These are phyloP conservation scores for Vicia faba DNA, from an alignment of 306 rosid genomes.

Conservation along the genomic window DNA sequence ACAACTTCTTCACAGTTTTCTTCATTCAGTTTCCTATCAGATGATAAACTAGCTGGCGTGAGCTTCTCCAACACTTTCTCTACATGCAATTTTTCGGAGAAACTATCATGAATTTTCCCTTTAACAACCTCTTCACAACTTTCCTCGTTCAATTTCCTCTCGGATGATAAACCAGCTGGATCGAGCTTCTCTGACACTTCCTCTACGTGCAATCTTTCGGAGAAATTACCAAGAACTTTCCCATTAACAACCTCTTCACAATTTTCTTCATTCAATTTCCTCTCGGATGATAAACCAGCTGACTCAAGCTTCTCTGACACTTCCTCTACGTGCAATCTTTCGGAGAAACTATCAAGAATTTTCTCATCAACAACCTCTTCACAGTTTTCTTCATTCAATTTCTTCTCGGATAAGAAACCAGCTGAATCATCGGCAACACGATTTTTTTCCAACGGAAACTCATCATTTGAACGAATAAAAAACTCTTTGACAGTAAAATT, in stretches of 20 bases:
- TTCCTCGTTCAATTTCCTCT: slow-evolving; percentile 19
- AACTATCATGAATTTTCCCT: slow-evolving; percentile 33
- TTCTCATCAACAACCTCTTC: slow-evolving; percentile 34
- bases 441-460: slow-evolving; percentile 4
- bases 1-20: slow-evolving; percentile 27
- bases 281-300: slow-evolving; percentile 26
- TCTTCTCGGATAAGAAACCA: slow-evolving; percentile 26
- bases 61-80: slow-evolving; percentile 36
- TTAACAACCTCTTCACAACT: slow-evolving; percentile 24
- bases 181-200: slow-evolving; percentile 33
- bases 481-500: slow-evolving; percentile 52
- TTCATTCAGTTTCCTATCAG: slow-evolving; percentile 19
- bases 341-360: slow-evolving; percentile 25
- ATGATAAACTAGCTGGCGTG: slow-evolving; percentile 16
- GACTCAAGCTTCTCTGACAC: slow-evolving; percentile 29
- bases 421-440: background rate
- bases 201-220: slow-evolving; percentile 21
- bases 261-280: slow-evolving; percentile 14
- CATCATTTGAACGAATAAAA: slow-evolving; percentile 32
- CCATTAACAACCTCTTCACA: slow-evolving; percentile 26
- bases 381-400: slow-evolving; percentile 15
- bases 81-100: slow-evolving; percentile 8
- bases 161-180: slow-evolving; percentile 18
- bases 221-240: slow-evolving; percentile 31
- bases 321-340: slow-evolving; percentile 28